A percentile compares a stretch with the other conserved stretches of the same genome.
phyloP scores from a whole-genome alignment of 78 protist genomes.

The Isochrysis galbana region DNA sequence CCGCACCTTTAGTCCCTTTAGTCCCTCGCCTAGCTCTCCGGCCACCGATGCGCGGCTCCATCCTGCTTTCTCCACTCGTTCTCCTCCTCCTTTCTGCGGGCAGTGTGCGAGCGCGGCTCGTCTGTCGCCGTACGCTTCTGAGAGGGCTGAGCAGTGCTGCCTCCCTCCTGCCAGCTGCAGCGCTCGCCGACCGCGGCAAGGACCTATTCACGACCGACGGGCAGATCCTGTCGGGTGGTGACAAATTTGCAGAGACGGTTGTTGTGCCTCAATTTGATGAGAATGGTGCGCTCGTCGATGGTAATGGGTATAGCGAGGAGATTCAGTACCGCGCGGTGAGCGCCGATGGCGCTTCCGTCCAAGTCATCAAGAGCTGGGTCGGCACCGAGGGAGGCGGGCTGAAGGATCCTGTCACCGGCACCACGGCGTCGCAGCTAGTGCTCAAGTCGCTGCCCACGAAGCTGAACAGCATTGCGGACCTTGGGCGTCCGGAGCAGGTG shows the following conservation, averaged over 20 bases:
- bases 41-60: no score
- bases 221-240: background rate
- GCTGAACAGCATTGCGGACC: background rate
- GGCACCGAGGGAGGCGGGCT: background rate
- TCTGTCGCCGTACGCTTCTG: no score
- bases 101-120: no score
- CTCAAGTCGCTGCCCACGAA: background rate
- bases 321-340: background rate
- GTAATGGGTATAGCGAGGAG: background rate
- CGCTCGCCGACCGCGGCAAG: background rate
- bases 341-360: background rate
- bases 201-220: background rate
- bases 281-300: background rate
- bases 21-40: no score
- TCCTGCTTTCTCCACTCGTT: no score
- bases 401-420: background rate
- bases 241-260: background rate
- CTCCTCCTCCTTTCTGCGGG: no score
- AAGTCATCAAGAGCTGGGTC: background rate
- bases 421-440: background rate
- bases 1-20: no score
- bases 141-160: no score
- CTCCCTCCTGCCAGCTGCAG: background rate
- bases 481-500: background rate
- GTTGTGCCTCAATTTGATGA: background rate